Percentiles rank a stretch among this genome's conserved stretches.
Conservation (phyloP, 306 rosid genomes). For the Gynostemma pentaphyllum region DNA sequence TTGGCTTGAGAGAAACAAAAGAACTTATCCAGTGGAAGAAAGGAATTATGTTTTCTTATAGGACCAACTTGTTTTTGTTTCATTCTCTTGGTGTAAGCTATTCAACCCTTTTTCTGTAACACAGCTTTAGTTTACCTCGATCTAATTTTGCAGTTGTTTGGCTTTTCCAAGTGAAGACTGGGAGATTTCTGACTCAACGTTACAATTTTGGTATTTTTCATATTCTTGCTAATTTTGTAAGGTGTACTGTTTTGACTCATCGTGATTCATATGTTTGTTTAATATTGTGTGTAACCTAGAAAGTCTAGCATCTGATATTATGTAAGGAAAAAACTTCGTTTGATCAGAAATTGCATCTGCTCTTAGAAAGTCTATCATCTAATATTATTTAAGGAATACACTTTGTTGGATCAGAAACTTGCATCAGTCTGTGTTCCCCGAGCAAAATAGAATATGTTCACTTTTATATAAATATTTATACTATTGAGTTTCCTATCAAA, state of each 20-base stretch:
- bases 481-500: not conserved
- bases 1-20: too few relatives aligned
- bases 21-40: too few relatives aligned
- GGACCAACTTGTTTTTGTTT: too few relatives aligned
- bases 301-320: not conserved
- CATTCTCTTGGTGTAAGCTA: not conserved
- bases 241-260: not conserved
- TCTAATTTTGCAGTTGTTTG: slow-evolving; percentile 55
- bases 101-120: too few relatives aligned
- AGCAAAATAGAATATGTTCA: not conserved
- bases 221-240: slow-evolving; percentile 7
- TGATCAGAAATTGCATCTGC: not conserved
- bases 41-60: too few relatives aligned
- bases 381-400: not conserved
- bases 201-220: slow-evolving; percentile 79
- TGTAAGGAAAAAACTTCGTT: not conserved
- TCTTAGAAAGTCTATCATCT: not conserved
- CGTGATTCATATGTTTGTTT: not conserved
- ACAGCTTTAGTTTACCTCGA: not conserved
- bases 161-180: slow-evolving; percentile 91
- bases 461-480: not conserved
- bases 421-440: not conserved
- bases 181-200: slow-evolving; percentile 92
- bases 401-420: not conserved
- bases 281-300: not conserved